Conservation (phyloP, 2,329 filamentous ascomycete genomes). For the Penicillium sp. region DNA sequence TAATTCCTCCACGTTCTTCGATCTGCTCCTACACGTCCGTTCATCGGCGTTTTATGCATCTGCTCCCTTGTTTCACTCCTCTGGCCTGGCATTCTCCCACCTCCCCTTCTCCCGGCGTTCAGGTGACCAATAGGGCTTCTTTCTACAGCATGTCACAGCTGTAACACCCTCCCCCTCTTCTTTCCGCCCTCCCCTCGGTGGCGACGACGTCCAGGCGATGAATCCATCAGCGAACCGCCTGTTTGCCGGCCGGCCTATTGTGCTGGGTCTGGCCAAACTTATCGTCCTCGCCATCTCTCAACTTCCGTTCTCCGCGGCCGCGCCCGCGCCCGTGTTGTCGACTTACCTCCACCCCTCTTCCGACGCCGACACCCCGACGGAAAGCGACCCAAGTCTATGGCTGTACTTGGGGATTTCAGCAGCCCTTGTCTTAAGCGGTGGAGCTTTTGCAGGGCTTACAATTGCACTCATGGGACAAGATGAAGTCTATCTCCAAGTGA, state of each 20-base stretch:
- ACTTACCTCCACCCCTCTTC: constrained; percentile 13
- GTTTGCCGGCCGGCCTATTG: constrained; percentile 34
- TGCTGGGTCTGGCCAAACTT: constrained; percentile 40
- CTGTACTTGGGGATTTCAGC: constrained; percentile 73
- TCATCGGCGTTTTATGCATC: background rate
- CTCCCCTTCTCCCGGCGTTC: background rate
- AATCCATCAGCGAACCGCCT: constrained; percentile 1
- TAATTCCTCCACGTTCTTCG: constrained; percentile 5
- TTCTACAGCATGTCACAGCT: background rate
- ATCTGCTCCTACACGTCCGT: constrained; percentile 1
- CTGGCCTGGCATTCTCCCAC: no score
- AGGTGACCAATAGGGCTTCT: background rate
- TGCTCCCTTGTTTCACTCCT: background rate
- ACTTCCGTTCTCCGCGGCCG: constrained; percentile 37
- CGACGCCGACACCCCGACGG: constrained; percentile 43
- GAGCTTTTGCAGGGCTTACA: constrained; percentile 90
- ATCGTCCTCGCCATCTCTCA: constrained; percentile 35
- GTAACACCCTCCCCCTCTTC: background rate
- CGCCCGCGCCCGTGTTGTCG: constrained; percentile 34
- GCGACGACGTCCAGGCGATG: constrained; percentile 1
- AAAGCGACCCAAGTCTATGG: constrained; percentile 64
- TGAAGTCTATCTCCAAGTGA: constrained; percentile 94
- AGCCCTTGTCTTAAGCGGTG: constrained; percentile 75
- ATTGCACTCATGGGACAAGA: constrained; percentile 65
- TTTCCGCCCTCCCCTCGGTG: background rate